Conservation (phyloP, 768 basidiomycete species). For the Mycena crocata region DNA sequence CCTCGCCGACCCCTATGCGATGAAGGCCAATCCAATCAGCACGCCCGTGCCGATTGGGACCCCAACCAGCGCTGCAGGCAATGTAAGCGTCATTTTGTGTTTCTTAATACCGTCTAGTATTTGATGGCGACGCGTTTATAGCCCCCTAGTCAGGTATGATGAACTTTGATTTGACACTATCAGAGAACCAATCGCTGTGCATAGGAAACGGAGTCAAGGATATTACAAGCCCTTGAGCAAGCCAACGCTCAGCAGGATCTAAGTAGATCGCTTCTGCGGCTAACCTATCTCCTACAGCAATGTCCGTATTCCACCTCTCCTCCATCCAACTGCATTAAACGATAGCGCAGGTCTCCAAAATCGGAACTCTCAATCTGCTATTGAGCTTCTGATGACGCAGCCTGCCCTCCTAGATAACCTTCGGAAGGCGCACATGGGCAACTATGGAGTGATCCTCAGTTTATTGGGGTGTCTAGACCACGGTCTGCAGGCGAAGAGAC, state of each 20-base stretch:
- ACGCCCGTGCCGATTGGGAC: conserved; percentile 25
- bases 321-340: conserved; percentile 4
- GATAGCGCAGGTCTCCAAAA: conserved; percentile 66
- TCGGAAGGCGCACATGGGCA: conserved; percentile 91
- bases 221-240: conserved; percentile 76
- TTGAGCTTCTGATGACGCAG: conserved; percentile 85
- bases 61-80: conserved; percentile 46
- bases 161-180: neutral
- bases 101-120: neutral
- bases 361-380: conserved; percentile 79
- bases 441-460: conserved; percentile 91
- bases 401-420: conserved; percentile 86
- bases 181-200: neutral
- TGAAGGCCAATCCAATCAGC: conserved; percentile 40
- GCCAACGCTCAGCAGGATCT: conserved; percentile 84
- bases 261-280: conserved; percentile 77
- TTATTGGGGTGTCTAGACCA: conserved; percentile 93
- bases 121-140: conserved; percentile 16
- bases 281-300: conserved; percentile 86
- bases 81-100: conserved; percentile 45
- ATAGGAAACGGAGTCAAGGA: conserved; percentile 64
- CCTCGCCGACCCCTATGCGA: conserved; percentile 81
- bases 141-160: conserved; percentile 37
- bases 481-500: conserved; percentile 84
- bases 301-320: conserved; percentile 53